These are phyloP conservation scores for Zygosaccharomyces sapae DNA, from an alignment of 1,139 yeast genomes.

Conservation along the genomic window DNA sequence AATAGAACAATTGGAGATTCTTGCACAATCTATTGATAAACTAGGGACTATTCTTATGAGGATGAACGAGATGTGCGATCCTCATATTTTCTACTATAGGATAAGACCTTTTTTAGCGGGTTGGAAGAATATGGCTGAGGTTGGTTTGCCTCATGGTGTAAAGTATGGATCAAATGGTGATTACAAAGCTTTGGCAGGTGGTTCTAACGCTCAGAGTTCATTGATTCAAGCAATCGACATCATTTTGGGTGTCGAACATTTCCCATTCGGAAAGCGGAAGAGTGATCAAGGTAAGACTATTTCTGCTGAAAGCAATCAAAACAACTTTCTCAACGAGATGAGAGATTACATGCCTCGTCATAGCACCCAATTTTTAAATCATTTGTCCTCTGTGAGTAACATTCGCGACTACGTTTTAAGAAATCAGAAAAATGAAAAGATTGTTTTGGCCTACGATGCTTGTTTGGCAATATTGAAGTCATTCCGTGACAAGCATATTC, in stretches of 20 bases:
- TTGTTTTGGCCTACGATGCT: conserved; percentile 77
- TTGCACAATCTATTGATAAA: conserved; percentile 70
- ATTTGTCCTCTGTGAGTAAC: conserved; percentile 52
- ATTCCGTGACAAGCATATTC: conserved; percentile 90
- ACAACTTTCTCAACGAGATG: conserved; percentile 79
- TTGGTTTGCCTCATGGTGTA: conserved; percentile 77
- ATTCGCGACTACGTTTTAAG: conserved; percentile 60
- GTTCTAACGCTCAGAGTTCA: conserved; percentile 91
- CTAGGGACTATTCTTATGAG: conserved; percentile 71
- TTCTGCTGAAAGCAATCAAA: conserved; percentile 37
- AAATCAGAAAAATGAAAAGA: conserved; percentile 47
- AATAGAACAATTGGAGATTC: conserved; percentile 26
- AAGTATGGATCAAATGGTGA: conserved; percentile 62
- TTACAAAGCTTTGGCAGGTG: conserved; percentile 72
- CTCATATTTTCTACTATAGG: conserved; percentile 81
- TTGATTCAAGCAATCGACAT: conserved; percentile 83
- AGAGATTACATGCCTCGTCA: conserved; percentile 82
- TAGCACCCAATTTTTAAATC: conserved; percentile 68
- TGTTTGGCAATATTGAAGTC: conserved; percentile 84
- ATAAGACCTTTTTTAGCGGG: conserved; percentile 90
- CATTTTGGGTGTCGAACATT: conserved; percentile 69
- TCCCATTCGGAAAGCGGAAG: conserved; percentile 62
- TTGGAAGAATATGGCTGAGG: conserved; percentile 88
- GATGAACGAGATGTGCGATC: conserved; percentile 95
- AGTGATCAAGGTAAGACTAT: conserved; percentile 21